A percentile compares a stretch with the other conserved stretches of the same genome.
Conservation (phyloP, 163 green algal species). For the Prototheca cutis region DNA sequence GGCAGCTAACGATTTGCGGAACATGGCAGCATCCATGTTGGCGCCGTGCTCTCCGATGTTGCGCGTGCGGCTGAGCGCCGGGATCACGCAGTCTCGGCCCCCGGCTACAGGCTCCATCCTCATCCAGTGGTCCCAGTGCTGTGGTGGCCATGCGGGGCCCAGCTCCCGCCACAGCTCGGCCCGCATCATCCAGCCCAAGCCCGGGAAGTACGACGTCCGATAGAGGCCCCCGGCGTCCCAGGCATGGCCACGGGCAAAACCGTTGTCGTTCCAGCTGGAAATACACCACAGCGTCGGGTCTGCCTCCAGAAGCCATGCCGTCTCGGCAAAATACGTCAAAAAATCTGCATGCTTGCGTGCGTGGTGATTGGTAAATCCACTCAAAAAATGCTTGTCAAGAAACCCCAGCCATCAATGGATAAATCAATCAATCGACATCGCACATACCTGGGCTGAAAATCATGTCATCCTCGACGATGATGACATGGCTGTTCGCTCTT, state of each 20-base stretch:
- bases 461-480: constrained; percentile 70
- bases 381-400: background rate
- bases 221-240: constrained; percentile 28
- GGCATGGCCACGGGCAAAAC: constrained; percentile 18
- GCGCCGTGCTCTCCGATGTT: constrained; percentile 43
- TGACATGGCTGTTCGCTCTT: constrained; percentile 4
- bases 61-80: constrained; percentile 39
- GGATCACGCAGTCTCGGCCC: constrained; percentile 36
- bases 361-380: no score
- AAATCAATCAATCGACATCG: background rate
- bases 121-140: constrained; percentile 48
- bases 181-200: constrained; percentile 47
- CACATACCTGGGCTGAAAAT: constrained; percentile 33
- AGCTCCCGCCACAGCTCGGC: constrained; percentile 40
- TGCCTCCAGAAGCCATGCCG: constrained; percentile 41
- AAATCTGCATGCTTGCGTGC: constrained; percentile 47
- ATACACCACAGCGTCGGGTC: constrained; percentile 45
- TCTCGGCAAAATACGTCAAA: constrained; percentile 45
- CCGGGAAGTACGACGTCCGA: constrained; percentile 41
- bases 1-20: constrained; percentile 19
- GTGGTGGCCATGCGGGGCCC: constrained; percentile 19
- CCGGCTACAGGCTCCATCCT: constrained; percentile 27
- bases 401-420: background rate
- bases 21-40: constrained; percentile 35
- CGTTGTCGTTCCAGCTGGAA: constrained; percentile 70